Evolutionary conservation across 495 filamentous ascomycete genomes (phyloP).

Genomic region (Staphylotrichum longicolle): DNA sequence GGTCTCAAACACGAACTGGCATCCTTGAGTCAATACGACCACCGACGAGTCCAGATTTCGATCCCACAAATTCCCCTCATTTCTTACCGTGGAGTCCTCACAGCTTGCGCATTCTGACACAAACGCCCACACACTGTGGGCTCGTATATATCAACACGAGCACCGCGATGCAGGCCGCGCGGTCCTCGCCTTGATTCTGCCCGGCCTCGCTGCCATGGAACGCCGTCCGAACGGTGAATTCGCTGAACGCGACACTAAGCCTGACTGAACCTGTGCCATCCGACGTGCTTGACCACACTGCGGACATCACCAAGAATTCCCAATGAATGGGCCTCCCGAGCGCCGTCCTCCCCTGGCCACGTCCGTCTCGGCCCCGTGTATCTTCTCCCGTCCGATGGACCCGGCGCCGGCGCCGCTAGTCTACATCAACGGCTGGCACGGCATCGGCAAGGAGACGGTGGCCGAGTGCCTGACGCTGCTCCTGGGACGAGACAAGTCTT

Average conservation of each 20-base stretch:
- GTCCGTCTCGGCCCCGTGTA: conserved; percentile 4
- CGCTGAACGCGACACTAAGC: not conserved
- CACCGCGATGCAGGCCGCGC: too few species aligned
- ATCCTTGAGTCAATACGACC: conserved; percentile 2
- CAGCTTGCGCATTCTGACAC: too few species aligned
- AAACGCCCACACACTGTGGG: not conserved
- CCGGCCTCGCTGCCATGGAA: not conserved
- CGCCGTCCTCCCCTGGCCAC: conserved; percentile 12
- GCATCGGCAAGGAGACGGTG: conserved; percentile 33
- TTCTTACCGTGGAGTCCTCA: too few species aligned
- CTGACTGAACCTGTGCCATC: not conserved
- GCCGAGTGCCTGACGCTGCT: conserved; percentile 30
- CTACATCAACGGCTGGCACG: conserved; percentile 34
- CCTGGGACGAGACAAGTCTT: conserved; percentile 28
- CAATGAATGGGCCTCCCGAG: conserved; percentile 10
- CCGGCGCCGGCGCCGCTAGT: conserved; percentile 30
- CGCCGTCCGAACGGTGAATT: not conserved
- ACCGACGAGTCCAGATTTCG: conserved; percentile 3
- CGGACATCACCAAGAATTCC: not conserved
- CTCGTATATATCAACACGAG: not conserved
- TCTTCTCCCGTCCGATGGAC: conserved; percentile 25
- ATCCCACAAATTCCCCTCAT: conserved; percentile 2
- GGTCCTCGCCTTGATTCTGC: too few species aligned
- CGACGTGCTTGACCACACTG: not conserved
- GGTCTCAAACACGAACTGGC: too few species aligned